Evolutionary conservation across 1,284 basidiomycete species (phyloP).

Genomic region (Volvariella surrecta): DNA sequence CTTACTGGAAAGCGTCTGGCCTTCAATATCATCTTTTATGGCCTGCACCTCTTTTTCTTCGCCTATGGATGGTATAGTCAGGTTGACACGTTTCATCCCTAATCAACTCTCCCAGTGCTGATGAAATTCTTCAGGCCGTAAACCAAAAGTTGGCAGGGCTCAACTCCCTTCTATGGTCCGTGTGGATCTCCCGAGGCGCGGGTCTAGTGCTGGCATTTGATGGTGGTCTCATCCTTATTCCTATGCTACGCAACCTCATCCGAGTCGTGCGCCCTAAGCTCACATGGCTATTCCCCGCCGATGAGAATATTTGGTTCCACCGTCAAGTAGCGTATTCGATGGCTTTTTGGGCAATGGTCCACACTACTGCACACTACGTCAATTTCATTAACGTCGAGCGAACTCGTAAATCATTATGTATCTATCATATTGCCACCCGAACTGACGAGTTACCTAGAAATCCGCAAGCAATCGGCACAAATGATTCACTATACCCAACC

Average conservation of each 20-base stretch:
- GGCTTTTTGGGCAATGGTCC: slow-evolving; percentile 81
- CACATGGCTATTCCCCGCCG: slow-evolving; percentile 74
- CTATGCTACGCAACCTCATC: slow-evolving; percentile 80
- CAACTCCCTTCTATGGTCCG: slow-evolving; percentile 70
- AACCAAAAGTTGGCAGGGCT: slow-evolving; percentile 60
- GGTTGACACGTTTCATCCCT: slow-evolving; percentile 27
- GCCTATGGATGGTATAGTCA: slow-evolving; percentile 77
- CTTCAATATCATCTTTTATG: slow-evolving; percentile 75
- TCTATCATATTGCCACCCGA: slow-evolving; percentile 2
- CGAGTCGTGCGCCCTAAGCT: slow-evolving; percentile 71
- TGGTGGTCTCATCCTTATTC: slow-evolving; percentile 75
- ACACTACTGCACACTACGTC: slow-evolving; percentile 86
- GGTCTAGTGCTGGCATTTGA: slow-evolving; percentile 80
- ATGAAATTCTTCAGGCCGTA: slow-evolving; percentile 37
- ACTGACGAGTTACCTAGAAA: slow-evolving; percentile 40
- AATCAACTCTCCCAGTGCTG: no score
- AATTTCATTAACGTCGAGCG: slow-evolving; percentile 85
- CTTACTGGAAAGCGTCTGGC: slow-evolving; percentile 49
- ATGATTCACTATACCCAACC: slow-evolving; percentile 82
- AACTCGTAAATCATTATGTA: slow-evolving; percentile 44
- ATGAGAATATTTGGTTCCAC: slow-evolving; percentile 92
- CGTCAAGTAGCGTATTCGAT: slow-evolving; percentile 86
- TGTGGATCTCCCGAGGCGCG: slow-evolving; percentile 82
- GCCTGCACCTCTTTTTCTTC: slow-evolving; percentile 61
- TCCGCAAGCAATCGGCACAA: slow-evolving; percentile 65